Evolutionary conservation across 768 basidiomycete species (phyloP), one percentile per base, ranked within the genome.

Genomic region (Phylloporus arenicola): DNA sequence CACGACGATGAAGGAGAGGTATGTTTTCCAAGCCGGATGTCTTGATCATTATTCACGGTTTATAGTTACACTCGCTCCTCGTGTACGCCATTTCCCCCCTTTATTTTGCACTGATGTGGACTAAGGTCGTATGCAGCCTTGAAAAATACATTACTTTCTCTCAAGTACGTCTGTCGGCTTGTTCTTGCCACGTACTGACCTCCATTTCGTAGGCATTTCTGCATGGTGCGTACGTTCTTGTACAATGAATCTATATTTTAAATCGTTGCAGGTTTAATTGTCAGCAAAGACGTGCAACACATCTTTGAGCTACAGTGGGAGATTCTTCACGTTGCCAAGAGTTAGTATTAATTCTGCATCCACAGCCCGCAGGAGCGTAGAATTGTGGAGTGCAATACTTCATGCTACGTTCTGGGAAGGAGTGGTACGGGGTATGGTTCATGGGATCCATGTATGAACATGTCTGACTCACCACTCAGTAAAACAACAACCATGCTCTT

Each of bases 401-500:
- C 84, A 0, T 85, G 81, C 53, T 84, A 80, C 60, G 82, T 86
- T 27, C 62, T 85, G 9, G 84, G 86, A 0, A 71, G 86, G 22
- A 86, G 85, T 57, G 86, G 86, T 3, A 88, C 86, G 0, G 86
- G 86, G 86, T 85, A 56, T 14, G 38, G 12, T 73, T 29, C 0
- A 30, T 12, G 11, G 29, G 4, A 3, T 27, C 27, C 8, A 24
- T 24, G 25, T 5, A 11, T 17, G 19, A 45, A 44, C 12, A 20
- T n/a, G 1, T 13, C 22, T 6, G n/a, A 13, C 49, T 53, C 34
- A n/a, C 3, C 1, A 6, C 17, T 17, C 30, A 86, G 85, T 1
- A 86, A 86, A 74, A 87, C 84, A 0, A 88, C 86, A 0, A 83
- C 84, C 0, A 86, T 88, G 75, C 67, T 88, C 2, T 84, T 82